These are phyloP conservation scores for Cystobasidium pallidum DNA, from an alignment of 1,284 basidiomycete species.

Conservation along the genomic window DNA sequence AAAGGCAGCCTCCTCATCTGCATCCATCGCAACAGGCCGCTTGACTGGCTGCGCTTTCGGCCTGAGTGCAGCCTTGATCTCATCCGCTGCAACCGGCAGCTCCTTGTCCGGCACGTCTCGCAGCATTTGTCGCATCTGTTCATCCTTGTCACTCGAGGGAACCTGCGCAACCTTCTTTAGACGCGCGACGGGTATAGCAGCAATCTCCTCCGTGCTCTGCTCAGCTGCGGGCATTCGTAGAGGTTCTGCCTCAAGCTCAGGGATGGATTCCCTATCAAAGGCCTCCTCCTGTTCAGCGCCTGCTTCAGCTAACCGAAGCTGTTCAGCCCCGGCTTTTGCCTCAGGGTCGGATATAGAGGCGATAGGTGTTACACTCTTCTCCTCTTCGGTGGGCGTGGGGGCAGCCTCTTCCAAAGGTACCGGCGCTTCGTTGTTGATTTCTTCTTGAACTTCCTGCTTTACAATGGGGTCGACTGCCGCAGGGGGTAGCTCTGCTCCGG, in stretches of 20 bases:
- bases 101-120: constrained; percentile 23
- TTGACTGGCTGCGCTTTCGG: background rate
- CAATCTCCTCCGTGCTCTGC: background rate
- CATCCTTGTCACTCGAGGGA: background rate
- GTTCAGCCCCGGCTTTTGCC: constrained; percentile 27
- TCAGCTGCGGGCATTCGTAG: constrained; percentile 7
- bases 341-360: constrained; percentile 22
- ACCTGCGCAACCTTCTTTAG: background rate
- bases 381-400: constrained; percentile 33
- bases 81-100: constrained; percentile 1
- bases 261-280: constrained; percentile 3
- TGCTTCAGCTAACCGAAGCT: constrained; percentile 24
- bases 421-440: constrained; percentile 36
- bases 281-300: constrained; percentile 13
- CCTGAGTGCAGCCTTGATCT: constrained; percentile 8
- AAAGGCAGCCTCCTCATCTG: constrained; percentile 33
- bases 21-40: constrained; percentile 13
- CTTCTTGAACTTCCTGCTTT: constrained; percentile 36
- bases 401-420: constrained; percentile 41
- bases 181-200: background rate
- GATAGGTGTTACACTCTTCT: background rate
- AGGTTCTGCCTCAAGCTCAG: constrained; percentile 1
- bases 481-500: constrained; percentile 32
- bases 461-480: background rate
- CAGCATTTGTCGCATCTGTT: constrained; percentile 16